Base-by-base conservation (phyloP, 129 eudicot species). In the Helianthus tuberosus region DNA sequence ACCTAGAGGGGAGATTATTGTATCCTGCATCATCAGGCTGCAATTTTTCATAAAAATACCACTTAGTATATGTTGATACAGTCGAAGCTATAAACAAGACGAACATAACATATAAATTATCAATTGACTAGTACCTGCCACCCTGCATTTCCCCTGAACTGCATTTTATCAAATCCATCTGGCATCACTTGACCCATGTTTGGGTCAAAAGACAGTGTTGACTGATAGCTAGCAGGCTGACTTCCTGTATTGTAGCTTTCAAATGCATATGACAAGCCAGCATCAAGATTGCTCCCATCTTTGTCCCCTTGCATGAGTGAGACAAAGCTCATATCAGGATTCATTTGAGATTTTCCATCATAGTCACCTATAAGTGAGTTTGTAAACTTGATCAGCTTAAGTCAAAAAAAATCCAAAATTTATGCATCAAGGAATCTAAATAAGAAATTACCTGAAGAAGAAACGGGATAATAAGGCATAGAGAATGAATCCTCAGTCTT, bases 81-180 rank as follows among this genome's bases (percentile, higher is more conserved):
- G 67, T 55, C 11, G 5, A 14, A 41, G 55, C 66, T 72, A 58
- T 11, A 59, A 50, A 38, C 20, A 54, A 38, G 17, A 38, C 15
- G 29, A 47, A 38, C 52, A 55, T 54, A 29, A 54, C 20, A 17
- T 20, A 55, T 36, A 27, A 7, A 11, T 35, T 52, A 35, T 15
- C 43, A 43, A 29, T 5, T 2, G 27, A 41, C 51, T 59, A 14
- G 69, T 86, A 90, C 98, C 98, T 90, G 97, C 92, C 90, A 90
- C 50, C 76, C 80, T 66, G 84, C 20, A 73, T 77, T 69, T 68
- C 67, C 85, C 47, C 81, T 85, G 49, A 79, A 71, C 52, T 75
- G 87, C 78, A 71, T 73, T 60, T 75, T 70, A 61, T 82, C 86
- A 71, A 75, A 77, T 46, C 77, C 84, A 68, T 79, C 91, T 13